Evolutionary conservation across 345 rosid species (phyloP).

Genomic region (Salix dunnii): DNA sequence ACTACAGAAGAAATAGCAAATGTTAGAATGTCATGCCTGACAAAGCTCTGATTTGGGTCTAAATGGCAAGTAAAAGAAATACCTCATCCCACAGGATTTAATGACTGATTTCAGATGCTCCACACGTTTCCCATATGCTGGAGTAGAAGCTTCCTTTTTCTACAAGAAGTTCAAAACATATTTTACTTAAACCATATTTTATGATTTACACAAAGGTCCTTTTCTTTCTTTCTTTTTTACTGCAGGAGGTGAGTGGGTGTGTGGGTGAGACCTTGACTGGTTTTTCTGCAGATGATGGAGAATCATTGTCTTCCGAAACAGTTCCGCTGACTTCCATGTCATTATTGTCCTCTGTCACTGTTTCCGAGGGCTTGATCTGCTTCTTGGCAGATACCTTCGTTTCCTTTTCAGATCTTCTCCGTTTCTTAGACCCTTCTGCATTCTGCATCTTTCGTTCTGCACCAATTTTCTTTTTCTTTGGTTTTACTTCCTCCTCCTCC

Average conservation of each 20-base stretch:
- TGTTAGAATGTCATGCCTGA: conserved; percentile 7
- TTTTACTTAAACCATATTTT: not conserved
- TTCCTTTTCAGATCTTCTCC: conserved; percentile 47
- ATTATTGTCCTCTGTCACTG: conserved; percentile 36
- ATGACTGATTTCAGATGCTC: conserved; percentile 79
- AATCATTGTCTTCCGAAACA: conserved; percentile 45
- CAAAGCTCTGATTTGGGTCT: conserved; percentile 3
- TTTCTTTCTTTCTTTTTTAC: not conserved
- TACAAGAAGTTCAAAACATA: conserved; percentile 33
- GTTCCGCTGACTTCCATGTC: conserved; percentile 44
- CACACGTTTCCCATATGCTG: conserved; percentile 71
- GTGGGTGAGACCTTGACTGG: conserved; percentile 41
- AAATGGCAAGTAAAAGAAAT: conserved; percentile 18
- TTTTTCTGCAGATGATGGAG: conserved; percentile 53
- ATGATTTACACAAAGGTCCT: not conserved
- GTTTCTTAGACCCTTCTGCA: conserved; percentile 48
- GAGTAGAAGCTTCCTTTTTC: conserved; percentile 61
- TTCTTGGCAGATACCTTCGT: conserved; percentile 41
- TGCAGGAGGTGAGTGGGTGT: not conserved
- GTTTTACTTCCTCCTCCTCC: conserved; percentile 36
- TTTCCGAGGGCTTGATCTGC: conserved; percentile 41
- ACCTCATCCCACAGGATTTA: conserved; percentile 90
- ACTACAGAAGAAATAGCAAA: conserved; percentile 37
- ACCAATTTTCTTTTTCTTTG: conserved; percentile 43
- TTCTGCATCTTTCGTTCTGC: conserved; percentile 36